Base-by-base conservation (phyloP, 129 eudicot genomes). In the Scalesia atractyloides region DNA sequence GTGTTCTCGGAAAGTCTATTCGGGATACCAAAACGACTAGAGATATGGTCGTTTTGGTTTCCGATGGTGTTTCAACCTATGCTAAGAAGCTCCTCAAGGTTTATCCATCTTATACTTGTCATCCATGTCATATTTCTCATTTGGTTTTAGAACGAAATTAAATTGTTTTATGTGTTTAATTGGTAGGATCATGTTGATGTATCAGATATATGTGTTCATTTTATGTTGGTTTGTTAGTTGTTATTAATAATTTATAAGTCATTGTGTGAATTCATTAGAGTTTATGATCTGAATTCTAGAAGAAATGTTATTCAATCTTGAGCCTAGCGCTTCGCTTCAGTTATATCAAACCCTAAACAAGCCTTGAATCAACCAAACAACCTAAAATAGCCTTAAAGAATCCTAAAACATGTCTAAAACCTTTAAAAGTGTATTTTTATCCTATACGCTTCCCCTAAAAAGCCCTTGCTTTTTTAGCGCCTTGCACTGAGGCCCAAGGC, bases 1-100 rank as follows among this genome's bases (percentile, higher is more conserved):
- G 99, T 72, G 99, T 94, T 47, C 77, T 94, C 18, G 99, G 99
- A 12, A 94, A 94, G 80, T 94, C 99, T 0, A 90, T 94, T 19
- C 82, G 89, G 51, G 91, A 94, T 58, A 94, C 94, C 11, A 88
- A 87, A 74, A 84, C 97, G 11, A 61, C 72, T 5, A 84, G 92
- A 17, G 96, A 88, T 12, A 94, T 94, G 96, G 99, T 94, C 15
- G 97, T 82, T 81, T 78, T 94, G 80, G 99, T 94, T 9, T 94
- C 99, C 26, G 99, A 94, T 80, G 99, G 99, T 7, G 99, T 94
- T 57, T 94, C 99, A 2, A 72, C 68, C 14, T 90, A 88, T 49
- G 95, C 99, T 24, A 94, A 88, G 78, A 75, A 82, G 47, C 96
- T 94, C 53, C 87, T 94, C 11, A 72, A 75, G 91, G 98, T 94